Evolutionary conservation across 257 asterid genomes (phyloP).

Genomic region (Handroanthus guayacan): DNA sequence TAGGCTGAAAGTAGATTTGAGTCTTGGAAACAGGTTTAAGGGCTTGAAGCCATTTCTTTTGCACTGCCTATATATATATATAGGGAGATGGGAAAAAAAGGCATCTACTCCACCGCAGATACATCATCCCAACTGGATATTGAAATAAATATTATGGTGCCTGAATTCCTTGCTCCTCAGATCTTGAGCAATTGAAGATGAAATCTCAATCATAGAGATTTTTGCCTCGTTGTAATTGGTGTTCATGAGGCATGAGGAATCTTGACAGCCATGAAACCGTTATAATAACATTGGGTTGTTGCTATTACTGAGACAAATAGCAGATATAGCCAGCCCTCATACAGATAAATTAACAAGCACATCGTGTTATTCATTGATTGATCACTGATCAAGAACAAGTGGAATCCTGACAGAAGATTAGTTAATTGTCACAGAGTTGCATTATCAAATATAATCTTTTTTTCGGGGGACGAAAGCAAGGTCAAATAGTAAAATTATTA

Average conservation of each 20-base stretch:
- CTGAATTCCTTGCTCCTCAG: not conserved
- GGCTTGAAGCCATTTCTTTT: not conserved
- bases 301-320: not conserved
- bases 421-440: too few relatives aligned
- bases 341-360: too few relatives aligned
- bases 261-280: not conserved
- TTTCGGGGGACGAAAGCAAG: too few relatives aligned
- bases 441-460: too few relatives aligned
- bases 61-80: conserved; percentile 22
- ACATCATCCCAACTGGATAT: not conserved
- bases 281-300: not conserved
- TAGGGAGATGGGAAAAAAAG: not conserved
- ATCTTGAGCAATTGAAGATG: not conserved
- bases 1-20: not conserved
- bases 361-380: too few relatives aligned
- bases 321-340: too few relatives aligned
- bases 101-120: conserved; percentile 3
- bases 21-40: not conserved
- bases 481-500: too few relatives aligned
- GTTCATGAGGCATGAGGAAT: conserved; percentile 20
- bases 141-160: not conserved
- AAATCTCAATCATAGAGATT: conserved; percentile 3
- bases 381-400: too few relatives aligned
- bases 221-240: not conserved
- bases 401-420: too few relatives aligned